These are phyloP conservation scores for Colletotrichum sp. DNA, from an alignment of 2,329 filamentous ascomycete species.

Conservation along the genomic window DNA sequence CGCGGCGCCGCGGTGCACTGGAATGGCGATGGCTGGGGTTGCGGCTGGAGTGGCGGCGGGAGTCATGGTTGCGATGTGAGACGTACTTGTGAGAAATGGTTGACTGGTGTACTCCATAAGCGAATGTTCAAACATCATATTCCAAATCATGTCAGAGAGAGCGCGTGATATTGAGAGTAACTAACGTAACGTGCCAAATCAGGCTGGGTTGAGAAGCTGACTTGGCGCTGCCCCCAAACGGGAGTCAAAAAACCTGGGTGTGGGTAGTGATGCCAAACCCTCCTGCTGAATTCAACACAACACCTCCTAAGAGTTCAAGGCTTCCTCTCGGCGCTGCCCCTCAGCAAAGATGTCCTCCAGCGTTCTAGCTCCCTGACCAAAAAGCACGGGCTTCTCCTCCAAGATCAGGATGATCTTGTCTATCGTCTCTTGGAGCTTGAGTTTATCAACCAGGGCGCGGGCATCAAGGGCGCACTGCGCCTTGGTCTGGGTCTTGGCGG, in stretches of 20 bases:
- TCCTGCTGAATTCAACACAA: background rate
- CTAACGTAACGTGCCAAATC: background rate
- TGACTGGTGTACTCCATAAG: background rate
- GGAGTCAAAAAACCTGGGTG: background rate
- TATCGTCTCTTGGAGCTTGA: background rate
- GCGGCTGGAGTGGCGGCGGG: constrained; percentile 2
- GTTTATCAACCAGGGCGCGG: background rate
- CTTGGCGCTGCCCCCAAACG: background rate
- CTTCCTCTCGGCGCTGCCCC: background rate
- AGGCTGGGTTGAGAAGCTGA: background rate
- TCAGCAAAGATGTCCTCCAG: background rate
- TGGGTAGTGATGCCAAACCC: background rate
- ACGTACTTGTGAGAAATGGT: background rate
- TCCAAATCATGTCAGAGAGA: background rate
- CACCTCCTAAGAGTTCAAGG: background rate
- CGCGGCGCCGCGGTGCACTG: constrained; percentile 1
- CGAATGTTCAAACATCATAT: background rate
- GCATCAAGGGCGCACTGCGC: background rate
- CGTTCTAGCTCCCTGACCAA: background rate
- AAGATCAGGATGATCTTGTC: background rate
- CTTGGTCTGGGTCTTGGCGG: background rate
- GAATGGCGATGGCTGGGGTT: constrained; percentile 8
- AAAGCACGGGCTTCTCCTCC: background rate
- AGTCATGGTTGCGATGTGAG: background rate
- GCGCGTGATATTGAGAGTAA: background rate